Evolutionary conservation across 2,329 filamentous ascomycete species (phyloP).

Genomic region (Aureobasidium uvarum): DNA sequence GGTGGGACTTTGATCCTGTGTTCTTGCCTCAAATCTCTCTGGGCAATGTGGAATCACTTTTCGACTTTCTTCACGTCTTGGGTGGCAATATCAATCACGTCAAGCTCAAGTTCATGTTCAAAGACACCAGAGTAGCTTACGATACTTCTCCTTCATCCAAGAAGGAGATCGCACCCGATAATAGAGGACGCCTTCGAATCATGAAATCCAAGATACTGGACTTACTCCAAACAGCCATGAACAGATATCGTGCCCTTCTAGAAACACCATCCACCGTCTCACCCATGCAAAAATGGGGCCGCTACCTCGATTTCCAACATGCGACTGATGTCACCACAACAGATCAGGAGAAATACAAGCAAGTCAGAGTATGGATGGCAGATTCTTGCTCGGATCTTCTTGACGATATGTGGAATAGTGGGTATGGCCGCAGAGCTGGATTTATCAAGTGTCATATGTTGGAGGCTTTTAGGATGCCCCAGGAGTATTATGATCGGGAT

Average conservation of each 20-base stretch:
- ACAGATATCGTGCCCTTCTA: neutral
- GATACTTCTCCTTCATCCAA: neutral
- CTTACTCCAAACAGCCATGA: neutral
- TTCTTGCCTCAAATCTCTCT: neutral
- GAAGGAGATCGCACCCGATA: neutral
- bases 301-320: neutral
- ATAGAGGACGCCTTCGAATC: neutral
- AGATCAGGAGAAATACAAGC: neutral
- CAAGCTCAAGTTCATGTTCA: neutral
- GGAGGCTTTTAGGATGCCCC: neutral
- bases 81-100: neutral
- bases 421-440: neutral
- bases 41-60: neutral
- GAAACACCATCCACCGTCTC: neutral
- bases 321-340: neutral
- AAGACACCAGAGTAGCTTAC: neutral
- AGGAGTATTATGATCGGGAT: neutral
- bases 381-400: neutral
- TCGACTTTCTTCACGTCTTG: neutral
- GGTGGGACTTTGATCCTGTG: neutral
- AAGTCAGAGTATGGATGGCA: neutral
- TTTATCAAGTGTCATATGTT: neutral
- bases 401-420: neutral
- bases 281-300: neutral
- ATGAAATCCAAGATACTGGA: slow-evolving; percentile 10